Base-by-base conservation (phyloP, 179 eudicot genomes). In the Drosera spatulata region DNA sequence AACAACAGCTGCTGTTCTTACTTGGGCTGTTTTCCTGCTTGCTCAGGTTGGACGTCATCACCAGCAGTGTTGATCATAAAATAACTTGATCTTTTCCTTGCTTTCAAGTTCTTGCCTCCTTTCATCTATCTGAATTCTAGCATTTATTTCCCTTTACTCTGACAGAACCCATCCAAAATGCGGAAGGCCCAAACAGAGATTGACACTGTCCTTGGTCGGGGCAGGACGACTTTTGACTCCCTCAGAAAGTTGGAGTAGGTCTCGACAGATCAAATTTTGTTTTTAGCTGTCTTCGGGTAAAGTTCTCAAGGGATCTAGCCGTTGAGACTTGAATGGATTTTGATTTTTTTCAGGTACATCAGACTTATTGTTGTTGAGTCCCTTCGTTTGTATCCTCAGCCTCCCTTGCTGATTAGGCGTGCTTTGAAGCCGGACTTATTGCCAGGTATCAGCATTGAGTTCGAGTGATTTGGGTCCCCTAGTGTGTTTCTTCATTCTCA, bases 1-100 rank as follows among this genome's bases (percentile, higher is more conserved):
- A 78, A 94, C 99, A 59, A 90, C 99, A 9, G 99, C 99, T 43
- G 97, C 97, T 57, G 99, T 94, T 58, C 97, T 94, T 68, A 94
- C 99, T 53, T 94, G 99, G 99, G 81, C 97, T 55, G 75, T 86
- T 75, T 94, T 71, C 77, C 88, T 94, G 63, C 99, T 94, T 56
- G 79, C 91, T 61, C 91, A 90, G 71, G 99, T 94, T 80, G 46
- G 68, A 10, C 55, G 15, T 43, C 8, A 38, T 38, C 33, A 22
- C 33, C 33, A 22, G 33, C 33, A 22, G 33, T 22, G 33, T 22
- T 22, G 33, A 22, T 39, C 42, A 39, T 40, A 10, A 39, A 38
- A 38, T 39, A 7, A 7, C 45, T 43, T 43, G 5, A 4, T 43
- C 45, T 43, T 43, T 43, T 0, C 45, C 8, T 43, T 43, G 5